Evolutionary conservation across 2,329 filamentous ascomycete genomes (phyloP), one percentile per base, ranked within the genome.

Genomic region (Aphanocladium album): DNA sequence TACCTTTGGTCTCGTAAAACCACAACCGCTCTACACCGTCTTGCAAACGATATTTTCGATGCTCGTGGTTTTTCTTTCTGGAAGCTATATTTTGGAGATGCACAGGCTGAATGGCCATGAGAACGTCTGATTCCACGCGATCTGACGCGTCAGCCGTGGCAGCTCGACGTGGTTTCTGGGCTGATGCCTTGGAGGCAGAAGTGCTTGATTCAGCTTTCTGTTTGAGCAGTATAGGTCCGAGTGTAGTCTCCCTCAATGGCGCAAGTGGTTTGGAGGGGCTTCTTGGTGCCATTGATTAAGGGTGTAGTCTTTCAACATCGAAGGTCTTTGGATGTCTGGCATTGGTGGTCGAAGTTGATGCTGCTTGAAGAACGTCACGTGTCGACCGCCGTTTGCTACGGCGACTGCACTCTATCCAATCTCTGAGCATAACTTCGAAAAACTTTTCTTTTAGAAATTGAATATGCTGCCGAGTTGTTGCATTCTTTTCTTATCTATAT

Each of bases 41-140:
- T 17, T 62, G 63, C 1, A 69, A 60, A 4, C 67, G 54, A 33
- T 71, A 70, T 9, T 66, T 70, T 39, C 69, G 65, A 46, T 67
- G 69, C 41, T 69, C 70, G 0, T 71, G 63, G 27, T 66, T 71
- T 61, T 71, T 71, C 1, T 65, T 23, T n/a, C 59, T 50, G 17
- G 39, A 58, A 27, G 56, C 54, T 49, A 70, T 69, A 19, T 69
- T 67, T 49, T 43, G 56, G 0, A 68, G 30, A 59, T 68, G 67
- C 1, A 62, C 37, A 0, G 63, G 64, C 21, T 65, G 60, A 16
- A 70, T 71, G 5, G 68, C 51, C 0, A 70, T 50, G 0, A 71
- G 64, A 0, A 68, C 66, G 25, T 70, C 68, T 25, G 62, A 41
- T 19, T 58, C 17, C 7, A 57, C 46, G 27, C 45, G 55, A 16